Evolutionary conservation across 495 filamentous ascomycete genomes (phyloP).

Genomic region (Penicillium maclennaniae): DNA sequence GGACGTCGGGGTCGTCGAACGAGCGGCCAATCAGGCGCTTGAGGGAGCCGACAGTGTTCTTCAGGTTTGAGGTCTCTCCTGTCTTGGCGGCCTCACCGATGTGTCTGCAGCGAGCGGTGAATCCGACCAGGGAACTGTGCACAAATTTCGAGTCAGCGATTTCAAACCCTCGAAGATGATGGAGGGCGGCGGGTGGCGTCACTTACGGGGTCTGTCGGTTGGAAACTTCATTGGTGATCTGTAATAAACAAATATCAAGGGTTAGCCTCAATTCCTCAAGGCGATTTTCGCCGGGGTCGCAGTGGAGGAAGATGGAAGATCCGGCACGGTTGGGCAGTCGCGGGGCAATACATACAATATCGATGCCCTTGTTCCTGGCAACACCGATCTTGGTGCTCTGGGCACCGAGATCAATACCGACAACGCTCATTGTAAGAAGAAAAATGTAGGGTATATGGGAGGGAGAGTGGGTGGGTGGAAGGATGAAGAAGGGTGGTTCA

Average conservation of each 20-base stretch:
- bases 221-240: constrained; percentile 99
- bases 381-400: constrained; percentile 97
- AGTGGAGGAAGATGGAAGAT: not conserved
- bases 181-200: constrained; percentile 3
- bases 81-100: constrained; percentile 95
- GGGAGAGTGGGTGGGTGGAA: constrained; percentile 14
- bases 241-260: constrained; percentile 6
- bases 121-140: constrained; percentile 83
- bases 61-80: constrained; percentile 98
- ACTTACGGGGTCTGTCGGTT: constrained; percentile 97
- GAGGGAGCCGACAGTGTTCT: constrained; percentile 92
- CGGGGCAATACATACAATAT: constrained; percentile 76
- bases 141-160: constrained; percentile 31
- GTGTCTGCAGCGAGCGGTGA: constrained; percentile 87
- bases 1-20: constrained; percentile 83
- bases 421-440: constrained; percentile 61
- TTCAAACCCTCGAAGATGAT: constrained; percentile 8
- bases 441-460: constrained; percentile 14
- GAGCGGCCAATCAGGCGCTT: constrained; percentile 87
- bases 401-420: constrained; percentile 93
- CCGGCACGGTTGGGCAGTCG: constrained; percentile 6
- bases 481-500: constrained; percentile 16
- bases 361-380: constrained; percentile 95
- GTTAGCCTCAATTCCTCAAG: constrained; percentile 23
- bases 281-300: not conserved